Conservation (phyloP, 2,329 filamentous ascomycete genomes). For the Colletotrichum sp. region DNA sequence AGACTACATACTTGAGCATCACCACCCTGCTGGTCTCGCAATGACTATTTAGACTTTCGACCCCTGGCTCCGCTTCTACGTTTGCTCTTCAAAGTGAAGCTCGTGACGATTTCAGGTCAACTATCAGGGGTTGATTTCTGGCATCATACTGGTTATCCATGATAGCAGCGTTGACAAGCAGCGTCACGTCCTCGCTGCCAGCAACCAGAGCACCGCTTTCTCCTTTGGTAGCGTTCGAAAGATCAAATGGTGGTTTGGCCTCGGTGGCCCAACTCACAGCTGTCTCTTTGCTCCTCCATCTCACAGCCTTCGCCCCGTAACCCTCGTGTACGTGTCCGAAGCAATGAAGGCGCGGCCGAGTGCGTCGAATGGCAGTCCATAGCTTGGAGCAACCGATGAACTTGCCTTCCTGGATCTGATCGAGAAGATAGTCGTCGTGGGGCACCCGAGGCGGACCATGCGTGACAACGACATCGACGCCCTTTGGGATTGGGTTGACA, state of each 20-base stretch:
- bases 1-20: background rate
- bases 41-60: background rate
- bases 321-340: background rate
- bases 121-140: background rate
- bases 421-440: background rate
- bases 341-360: background rate
- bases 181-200: background rate
- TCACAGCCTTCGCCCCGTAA: background rate
- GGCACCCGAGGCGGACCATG: background rate
- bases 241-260: background rate
- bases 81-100: background rate
- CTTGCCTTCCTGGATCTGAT: background rate
- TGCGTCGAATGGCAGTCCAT: background rate
- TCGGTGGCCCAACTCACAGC: too few species aligned
- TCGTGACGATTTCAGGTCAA: background rate
- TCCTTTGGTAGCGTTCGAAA: background rate
- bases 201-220: background rate
- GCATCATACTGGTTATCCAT: background rate
- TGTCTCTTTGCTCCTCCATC: background rate
- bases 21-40: background rate
- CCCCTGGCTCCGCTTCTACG: background rate
- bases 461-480: background rate
- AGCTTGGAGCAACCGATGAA: background rate
- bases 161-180: background rate
- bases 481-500: background rate